Base-by-base conservation (phyloP, 148 eudicot species). In the Rhododendron ferrugineum region DNA sequence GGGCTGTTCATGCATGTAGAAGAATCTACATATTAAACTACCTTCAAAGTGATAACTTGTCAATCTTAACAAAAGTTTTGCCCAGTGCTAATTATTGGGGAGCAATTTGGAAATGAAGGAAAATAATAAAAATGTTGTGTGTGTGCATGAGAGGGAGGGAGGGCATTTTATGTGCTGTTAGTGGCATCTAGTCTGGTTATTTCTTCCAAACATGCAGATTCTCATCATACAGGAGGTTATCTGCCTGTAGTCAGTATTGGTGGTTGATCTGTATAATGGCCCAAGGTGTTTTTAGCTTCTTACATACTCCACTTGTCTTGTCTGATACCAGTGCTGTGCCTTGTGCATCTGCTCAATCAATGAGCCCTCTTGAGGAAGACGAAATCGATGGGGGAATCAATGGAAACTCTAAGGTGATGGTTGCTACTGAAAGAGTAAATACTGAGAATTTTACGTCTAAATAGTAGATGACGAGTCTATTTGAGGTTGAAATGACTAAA, bases 251-350 rank as follows among this genome's bases (percentile, higher is more conserved):
- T 42, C 54, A 6, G 13, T 14, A 3, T 66, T 49, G 32, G 54
- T 20, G 66, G n/a, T 13, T 85, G 36, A 74, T 72, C 58, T n/a
- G 34, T 68, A 42, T 42, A 34, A 62, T 81, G 14, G 36, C 32
- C 84, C 68, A 52, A 64, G 32, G 26, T 11, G 13, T 60, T 46
- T 23, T 8, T 34, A 76, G 6, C 5, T 76, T 82, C 88, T 84
- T 42, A 80, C 10, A 9, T 23, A 13, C 81, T 81, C 79, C 54
- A 26, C 83, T 36, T 3, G 14, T 86, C 44, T 82, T 82, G 83
- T 88, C 77, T 66, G 50, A 83, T 91, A 87, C 34, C 93, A 94
- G 98, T 73, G 89, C 58, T 62, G 94, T 87, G 84, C 91, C 94
- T 32, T 90, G 87, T 87, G 77, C 87, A 64, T 86, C 93, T 85